A percentile compares a stretch with the other conserved stretches of the same genome.
These are phyloP conservation scores for Ogataea salicorniae DNA, from an alignment of 805 yeast genomes.

Conservation along the genomic window DNA sequence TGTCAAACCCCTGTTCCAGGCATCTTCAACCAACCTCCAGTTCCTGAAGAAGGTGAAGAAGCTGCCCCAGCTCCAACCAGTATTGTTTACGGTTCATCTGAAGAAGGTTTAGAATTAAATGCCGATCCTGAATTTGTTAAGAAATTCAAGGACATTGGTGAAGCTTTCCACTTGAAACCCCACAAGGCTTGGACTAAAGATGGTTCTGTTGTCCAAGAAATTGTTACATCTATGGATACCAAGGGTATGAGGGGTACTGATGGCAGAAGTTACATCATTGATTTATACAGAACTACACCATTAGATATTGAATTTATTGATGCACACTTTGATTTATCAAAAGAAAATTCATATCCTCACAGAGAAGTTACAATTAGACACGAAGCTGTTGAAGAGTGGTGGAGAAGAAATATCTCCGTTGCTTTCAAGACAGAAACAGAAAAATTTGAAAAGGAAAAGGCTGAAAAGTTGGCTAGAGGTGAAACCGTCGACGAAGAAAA, in stretches of 20 bases:
- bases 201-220: conserved; percentile 38
- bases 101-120: conserved; percentile 47
- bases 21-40: conserved; percentile 48
- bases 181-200: conserved; percentile 52
- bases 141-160: conserved; percentile 57
- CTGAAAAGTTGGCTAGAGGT: conserved; percentile 11
- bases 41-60: conserved; percentile 36
- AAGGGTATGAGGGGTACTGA: conserved; percentile 87
- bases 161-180: conserved; percentile 70
- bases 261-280: conserved; percentile 78
- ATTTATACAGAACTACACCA: conserved; percentile 79
- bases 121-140: conserved; percentile 49
- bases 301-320: conserved; percentile 75
- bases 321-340: conserved; percentile 38
- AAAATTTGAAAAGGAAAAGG: conserved; percentile 26
- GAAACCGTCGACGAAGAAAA: conserved; percentile 32
- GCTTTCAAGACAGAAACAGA: conserved; percentile 48
- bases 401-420: conserved; percentile 60
- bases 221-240: conserved; percentile 68
- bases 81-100: conserved; percentile 72
- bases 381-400: conserved; percentile 91
- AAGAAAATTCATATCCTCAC: conserved; percentile 70
- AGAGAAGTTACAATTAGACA: conserved; percentile 71
- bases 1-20: conserved; percentile 98
- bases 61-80: conserved; percentile 35